A percentile compares a stretch with the other conserved stretches of the same genome.
phyloP scores from a whole-genome alignment of 306 rosid species.

The Rosa persica region DNA sequence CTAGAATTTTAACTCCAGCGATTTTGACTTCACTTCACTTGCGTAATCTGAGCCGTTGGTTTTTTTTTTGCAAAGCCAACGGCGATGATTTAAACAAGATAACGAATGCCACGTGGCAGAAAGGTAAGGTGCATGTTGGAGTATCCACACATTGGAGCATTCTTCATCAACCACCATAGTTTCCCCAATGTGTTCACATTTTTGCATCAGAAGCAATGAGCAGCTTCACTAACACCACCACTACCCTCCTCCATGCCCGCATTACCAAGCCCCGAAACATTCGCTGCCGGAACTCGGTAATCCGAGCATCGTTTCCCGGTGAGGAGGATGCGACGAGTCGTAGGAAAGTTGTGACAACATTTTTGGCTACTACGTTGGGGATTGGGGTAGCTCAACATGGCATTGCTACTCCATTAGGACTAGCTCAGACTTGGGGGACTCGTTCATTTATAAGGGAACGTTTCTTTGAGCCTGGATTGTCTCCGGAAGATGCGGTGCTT shows the following conservation, averaged over 20 bases:
- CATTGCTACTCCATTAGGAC: slow-evolving; percentile 33
- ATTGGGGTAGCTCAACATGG: slow-evolving; percentile 17
- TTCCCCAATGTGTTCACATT: neutral
- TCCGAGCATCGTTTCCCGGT: slow-evolving; percentile 21
- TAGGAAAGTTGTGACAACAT: slow-evolving; percentile 52
- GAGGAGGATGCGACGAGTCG: slow-evolving; percentile 35
- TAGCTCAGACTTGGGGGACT: slow-evolving; percentile 78
- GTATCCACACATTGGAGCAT: slow-evolving; percentile 26
- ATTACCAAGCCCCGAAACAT: slow-evolving; percentile 32
- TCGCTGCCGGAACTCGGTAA: neutral
- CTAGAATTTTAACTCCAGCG: neutral
- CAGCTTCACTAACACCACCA: slow-evolving; percentile 59
- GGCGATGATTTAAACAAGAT: slow-evolving; percentile 23
- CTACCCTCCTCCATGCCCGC: slow-evolving; percentile 51
- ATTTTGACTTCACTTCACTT: neutral
- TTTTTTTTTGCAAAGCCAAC: neutral
- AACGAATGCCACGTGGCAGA: slow-evolving; percentile 45
- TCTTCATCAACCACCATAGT: slow-evolving; percentile 11
- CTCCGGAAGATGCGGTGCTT: slow-evolving; percentile 78
- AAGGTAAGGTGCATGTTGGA: slow-evolving; percentile 28
- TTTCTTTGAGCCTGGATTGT: slow-evolving; percentile 68
- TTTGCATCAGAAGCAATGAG: slow-evolving; percentile 46
- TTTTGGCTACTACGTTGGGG: slow-evolving; percentile 45
- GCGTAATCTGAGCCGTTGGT: neutral
- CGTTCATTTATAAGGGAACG: slow-evolving; percentile 64